Conservation (phyloP, 2,329 filamentous ascomycete species). For the Xylaria sp. region DNA sequence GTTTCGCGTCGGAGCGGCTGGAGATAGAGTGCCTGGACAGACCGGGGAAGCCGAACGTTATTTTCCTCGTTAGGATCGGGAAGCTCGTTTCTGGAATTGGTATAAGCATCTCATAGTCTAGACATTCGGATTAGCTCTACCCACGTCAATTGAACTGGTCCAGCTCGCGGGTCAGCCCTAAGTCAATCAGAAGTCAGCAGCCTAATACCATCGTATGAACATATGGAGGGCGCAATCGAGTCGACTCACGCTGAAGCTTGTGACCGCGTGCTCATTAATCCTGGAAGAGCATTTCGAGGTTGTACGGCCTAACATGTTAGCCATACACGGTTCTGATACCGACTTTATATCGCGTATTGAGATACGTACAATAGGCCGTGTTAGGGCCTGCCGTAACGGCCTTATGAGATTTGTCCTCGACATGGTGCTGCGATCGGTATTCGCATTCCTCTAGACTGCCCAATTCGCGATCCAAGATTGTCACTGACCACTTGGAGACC, state of each 20-base stretch:
- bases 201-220: background rate
- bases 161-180: slow-evolving; percentile 32
- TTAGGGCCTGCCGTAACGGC: slow-evolving; percentile 47
- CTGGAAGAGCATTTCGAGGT: slow-evolving; percentile 43
- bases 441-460: slow-evolving; percentile 35
- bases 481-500: slow-evolving; percentile 26
- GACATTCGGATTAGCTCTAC: slow-evolving; percentile 24
- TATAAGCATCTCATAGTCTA: slow-evolving; percentile 34
- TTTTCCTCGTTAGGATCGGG: slow-evolving; percentile 42
- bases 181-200: slow-evolving; percentile 29
- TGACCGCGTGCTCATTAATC: slow-evolving; percentile 42
- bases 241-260: slow-evolving; percentile 46
- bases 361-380: slow-evolving; percentile 47
- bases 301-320: slow-evolving; percentile 46
- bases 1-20: slow-evolving; percentile 81
- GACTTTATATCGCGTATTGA: background rate
- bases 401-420: slow-evolving; percentile 46
- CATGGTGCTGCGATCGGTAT: slow-evolving; percentile 45
- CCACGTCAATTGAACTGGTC: slow-evolving; percentile 42
- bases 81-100: slow-evolving; percentile 43
- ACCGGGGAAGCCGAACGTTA: slow-evolving; percentile 73
- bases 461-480: slow-evolving; percentile 39
- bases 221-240: background rate
- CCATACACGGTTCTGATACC: background rate
- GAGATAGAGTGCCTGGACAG: slow-evolving; percentile 87